Evolutionary conservation across 1,139 yeast species (phyloP).

Genomic region (Saccharomyces hybrid): DNA sequence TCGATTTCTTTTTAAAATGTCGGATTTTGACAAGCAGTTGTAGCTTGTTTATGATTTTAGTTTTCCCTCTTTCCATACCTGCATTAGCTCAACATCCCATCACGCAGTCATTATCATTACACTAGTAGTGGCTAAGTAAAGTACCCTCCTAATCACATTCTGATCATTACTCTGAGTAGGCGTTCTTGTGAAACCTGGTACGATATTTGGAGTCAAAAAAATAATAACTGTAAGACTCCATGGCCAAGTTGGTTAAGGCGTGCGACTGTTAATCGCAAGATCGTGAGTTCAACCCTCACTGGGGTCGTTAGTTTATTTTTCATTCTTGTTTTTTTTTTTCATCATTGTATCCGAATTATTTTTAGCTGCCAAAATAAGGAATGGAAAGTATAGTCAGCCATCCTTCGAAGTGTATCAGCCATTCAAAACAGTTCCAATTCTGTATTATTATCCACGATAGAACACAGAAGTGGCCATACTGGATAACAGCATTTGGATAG

Average conservation of each 20-base stretch:
- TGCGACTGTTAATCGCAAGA: conserved; percentile 10
- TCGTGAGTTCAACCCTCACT: conserved; percentile 9
- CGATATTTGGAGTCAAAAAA: not conserved
- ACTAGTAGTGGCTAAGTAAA: not conserved
- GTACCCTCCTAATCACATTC: not conserved
- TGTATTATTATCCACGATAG: not conserved
- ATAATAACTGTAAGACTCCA: not conserved
- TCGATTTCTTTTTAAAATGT: not conserved
- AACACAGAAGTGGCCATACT: not conserved
- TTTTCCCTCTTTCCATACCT: not conserved
- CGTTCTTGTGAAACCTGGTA: not conserved
- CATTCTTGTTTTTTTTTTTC: not conserved
- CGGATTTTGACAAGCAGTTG: not conserved
- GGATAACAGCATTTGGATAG: not conserved
- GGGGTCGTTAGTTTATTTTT: conserved; percentile 1
- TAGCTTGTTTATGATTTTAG: not conserved
- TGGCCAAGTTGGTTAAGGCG: conserved; percentile 10
- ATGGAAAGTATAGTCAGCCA: not conserved
- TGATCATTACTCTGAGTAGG: not conserved
- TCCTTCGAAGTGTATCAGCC: not conserved
- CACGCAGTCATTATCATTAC: not conserved
- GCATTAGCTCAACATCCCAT: not conserved
- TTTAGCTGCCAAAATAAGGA: not conserved
- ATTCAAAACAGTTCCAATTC: not conserved
- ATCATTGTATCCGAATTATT: not conserved